These are phyloP conservation scores for Ceratocystis cacaofunesta DNA, from an alignment of 2,329 filamentous ascomycete genomes.

Conservation along the genomic window DNA sequence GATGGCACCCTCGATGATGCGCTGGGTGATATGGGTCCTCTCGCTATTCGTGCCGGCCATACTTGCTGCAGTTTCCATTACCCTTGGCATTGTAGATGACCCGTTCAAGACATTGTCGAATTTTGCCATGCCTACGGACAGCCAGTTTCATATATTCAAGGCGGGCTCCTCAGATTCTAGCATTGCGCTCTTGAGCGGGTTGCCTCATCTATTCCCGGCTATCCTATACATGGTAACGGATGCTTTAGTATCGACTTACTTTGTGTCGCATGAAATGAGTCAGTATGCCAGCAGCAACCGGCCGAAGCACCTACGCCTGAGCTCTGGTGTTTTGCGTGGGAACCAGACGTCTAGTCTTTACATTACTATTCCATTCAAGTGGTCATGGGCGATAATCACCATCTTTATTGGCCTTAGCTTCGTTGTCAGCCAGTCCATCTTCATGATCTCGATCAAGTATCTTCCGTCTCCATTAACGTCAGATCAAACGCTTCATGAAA, in stretches of 20 bases:
- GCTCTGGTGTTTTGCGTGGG: constrained; percentile 30
- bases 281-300: constrained; percentile 27
- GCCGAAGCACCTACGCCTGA: constrained; percentile 30
- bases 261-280: constrained; percentile 35
- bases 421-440: constrained; percentile 32
- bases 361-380: constrained; percentile 34
- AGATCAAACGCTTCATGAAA: constrained; percentile 10
- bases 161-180: constrained; percentile 21
- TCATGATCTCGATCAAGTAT: constrained; percentile 24
- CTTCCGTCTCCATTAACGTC: constrained; percentile 18
- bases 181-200: constrained; percentile 28
- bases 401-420: constrained; percentile 32
- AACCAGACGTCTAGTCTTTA: constrained; percentile 33
- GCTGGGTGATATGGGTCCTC: constrained; percentile 29
- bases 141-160: constrained; percentile 25
- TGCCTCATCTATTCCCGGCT: constrained; percentile 36
- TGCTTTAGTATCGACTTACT: constrained; percentile 33
- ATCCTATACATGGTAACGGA: constrained; percentile 35
- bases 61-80: constrained; percentile 29
- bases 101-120: constrained; percentile 24
- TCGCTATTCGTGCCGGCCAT: constrained; percentile 28
- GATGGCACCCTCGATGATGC: constrained; percentile 27
- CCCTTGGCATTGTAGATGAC: constrained; percentile 23
- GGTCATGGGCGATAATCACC: constrained; percentile 31
- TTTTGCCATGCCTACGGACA: constrained; percentile 27